Evolutionary conservation across 768 basidiomycete species (phyloP).

Genomic region (Agaricus sinodeliciosus): DNA sequence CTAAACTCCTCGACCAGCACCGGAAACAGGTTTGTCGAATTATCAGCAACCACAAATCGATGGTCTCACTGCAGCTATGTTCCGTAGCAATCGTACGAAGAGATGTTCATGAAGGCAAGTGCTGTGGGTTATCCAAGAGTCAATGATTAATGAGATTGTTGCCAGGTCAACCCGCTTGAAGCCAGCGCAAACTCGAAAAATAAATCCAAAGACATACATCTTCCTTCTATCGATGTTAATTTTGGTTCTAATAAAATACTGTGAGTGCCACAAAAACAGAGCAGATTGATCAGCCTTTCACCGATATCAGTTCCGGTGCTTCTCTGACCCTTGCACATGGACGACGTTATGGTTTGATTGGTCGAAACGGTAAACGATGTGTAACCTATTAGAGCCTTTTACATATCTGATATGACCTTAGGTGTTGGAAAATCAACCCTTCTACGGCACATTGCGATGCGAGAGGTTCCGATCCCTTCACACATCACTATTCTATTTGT

Average conservation of each 20-base stretch:
- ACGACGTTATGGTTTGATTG: constrained; percentile 87
- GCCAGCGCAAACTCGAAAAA: constrained; percentile 72
- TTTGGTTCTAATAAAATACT: constrained; percentile 94
- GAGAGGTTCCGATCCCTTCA: constrained; percentile 88
- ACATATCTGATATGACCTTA: constrained; percentile 15
- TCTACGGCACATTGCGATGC: constrained; percentile 87
- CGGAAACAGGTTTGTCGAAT: constrained; percentile 65
- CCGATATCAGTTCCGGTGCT: constrained; percentile 62
- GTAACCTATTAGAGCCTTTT: background rate
- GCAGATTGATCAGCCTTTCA: constrained; percentile 4
- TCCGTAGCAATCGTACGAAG: constrained; percentile 89
- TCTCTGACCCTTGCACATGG: constrained; percentile 84
- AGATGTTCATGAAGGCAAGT: constrained; percentile 93
- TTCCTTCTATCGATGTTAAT: constrained; percentile 92
- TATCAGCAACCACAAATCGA: background rate
- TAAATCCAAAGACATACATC: constrained; percentile 96
- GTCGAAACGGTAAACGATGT: constrained; percentile 61
- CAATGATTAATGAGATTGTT: background rate
- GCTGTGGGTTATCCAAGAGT: background rate
- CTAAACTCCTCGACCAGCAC: constrained; percentile 88
- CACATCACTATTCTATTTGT: constrained; percentile 98
- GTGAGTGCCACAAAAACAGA: constrained; percentile 27
- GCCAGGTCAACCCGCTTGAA: constrained; percentile 87
- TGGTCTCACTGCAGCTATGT: constrained; percentile 1
- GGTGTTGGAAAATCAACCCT: constrained; percentile 97